Percentiles rank a stretch among this genome's conserved stretches.
These are phyloP conservation scores for Globisporangium polare DNA, from an alignment of 352 stramenopile genomes.

Conservation along the genomic window DNA sequence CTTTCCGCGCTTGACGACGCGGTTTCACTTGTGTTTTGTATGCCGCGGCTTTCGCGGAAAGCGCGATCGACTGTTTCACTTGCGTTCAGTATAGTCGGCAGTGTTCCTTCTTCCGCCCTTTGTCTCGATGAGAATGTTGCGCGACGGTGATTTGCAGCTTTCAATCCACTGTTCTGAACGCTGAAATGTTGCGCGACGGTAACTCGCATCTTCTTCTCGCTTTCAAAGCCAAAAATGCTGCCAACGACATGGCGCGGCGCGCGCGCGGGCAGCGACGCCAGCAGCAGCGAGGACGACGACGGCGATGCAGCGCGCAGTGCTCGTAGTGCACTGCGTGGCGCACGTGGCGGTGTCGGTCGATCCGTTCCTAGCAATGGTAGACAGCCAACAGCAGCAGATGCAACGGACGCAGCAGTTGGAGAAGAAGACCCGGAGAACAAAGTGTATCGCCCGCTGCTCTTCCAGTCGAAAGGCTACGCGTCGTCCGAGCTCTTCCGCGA, in stretches of 20 bases:
- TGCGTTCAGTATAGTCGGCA: slow-evolving; percentile 7
- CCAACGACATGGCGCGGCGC: slow-evolving; percentile 1
- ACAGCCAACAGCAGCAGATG: neutral
- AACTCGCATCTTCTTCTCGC: neutral
- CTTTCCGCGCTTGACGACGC: slow-evolving; percentile 2
- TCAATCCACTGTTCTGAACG: neutral
- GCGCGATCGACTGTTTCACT: slow-evolving; percentile 7
- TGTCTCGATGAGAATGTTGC: neutral
- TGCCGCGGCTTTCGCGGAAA: neutral
- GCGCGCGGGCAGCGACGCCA: neutral
- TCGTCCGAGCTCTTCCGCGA: slow-evolving; percentile 80
- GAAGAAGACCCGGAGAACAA: slow-evolving; percentile 34
- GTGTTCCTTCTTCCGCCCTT: neutral
- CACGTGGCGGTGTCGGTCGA: neutral
- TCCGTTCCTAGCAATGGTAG: neutral
- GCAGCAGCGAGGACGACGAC: slow-evolving; percentile 3
- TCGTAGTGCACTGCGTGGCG: neutral
- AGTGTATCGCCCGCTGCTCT: slow-evolving; percentile 78
- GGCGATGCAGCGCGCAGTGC: neutral
- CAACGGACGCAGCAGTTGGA: neutral
- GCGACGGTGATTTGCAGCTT: neutral
- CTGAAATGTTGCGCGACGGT: neutral
- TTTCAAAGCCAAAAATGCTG: slow-evolving; percentile 8
- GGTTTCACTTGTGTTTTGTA: slow-evolving; percentile 12
- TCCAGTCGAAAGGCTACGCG: slow-evolving; percentile 74